These are phyloP conservation scores for Nakataea oryzae DNA, from an alignment of 2,329 filamentous ascomycete genomes.

Conservation along the genomic window DNA sequence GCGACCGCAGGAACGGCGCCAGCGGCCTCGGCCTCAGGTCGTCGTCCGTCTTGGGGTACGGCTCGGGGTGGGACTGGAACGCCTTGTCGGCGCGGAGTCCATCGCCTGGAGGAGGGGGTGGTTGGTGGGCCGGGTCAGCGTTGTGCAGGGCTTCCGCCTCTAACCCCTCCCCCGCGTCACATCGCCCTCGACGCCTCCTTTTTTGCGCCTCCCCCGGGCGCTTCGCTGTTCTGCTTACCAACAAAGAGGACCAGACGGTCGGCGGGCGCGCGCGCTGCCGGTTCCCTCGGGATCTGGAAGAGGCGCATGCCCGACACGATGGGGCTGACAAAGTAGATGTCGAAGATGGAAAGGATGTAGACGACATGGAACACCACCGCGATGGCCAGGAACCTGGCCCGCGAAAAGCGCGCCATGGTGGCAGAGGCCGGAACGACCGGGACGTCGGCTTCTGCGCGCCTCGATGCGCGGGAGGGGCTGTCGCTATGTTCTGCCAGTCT, in stretches of 20 bases:
- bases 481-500: neutral
- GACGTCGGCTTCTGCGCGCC: neutral
- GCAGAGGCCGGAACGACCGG: neutral
- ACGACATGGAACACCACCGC: conserved; percentile 88
- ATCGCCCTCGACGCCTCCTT: neutral
- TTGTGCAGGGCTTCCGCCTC: conserved; percentile 2
- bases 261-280: conserved; percentile 59
- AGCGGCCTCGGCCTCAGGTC: conserved; percentile 68
- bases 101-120: conserved; percentile 46
- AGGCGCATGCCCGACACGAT: conserved; percentile 93
- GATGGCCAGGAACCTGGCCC: conserved; percentile 76
- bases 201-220: no score
- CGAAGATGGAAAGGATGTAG: conserved; percentile 93
- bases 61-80: conserved; percentile 86
- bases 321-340: conserved; percentile 97
- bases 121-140: conserved; percentile 1
- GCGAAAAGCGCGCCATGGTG: conserved; percentile 17
- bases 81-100: conserved; percentile 95
- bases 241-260: conserved; percentile 89
- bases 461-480: neutral
- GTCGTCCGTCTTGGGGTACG: conserved; percentile 56
- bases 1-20: conserved; percentile 83
- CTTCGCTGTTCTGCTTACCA: conserved; percentile 38
- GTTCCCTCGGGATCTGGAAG: conserved; percentile 56
- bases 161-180: neutral